Evolutionary conservation across 805 yeast genomes (phyloP).

Genomic region (Nakazawaea siamensis): DNA sequence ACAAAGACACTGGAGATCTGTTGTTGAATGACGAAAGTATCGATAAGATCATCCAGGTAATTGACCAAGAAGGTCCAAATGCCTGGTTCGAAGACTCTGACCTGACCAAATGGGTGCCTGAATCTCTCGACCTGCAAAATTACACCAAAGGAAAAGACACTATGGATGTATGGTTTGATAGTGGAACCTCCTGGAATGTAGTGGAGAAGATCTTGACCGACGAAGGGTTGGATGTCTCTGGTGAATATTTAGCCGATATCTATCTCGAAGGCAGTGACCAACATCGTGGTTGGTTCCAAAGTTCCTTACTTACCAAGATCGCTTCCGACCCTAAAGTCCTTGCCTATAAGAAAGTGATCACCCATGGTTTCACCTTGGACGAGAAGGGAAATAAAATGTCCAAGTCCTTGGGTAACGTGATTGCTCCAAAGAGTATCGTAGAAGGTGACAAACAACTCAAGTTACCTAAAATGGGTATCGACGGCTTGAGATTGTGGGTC

Average conservation of each 20-base stretch:
- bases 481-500: slow-evolving; percentile 85
- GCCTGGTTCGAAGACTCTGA: slow-evolving; percentile 69
- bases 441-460: slow-evolving; percentile 43
- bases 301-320: slow-evolving; percentile 75
- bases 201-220: slow-evolving; percentile 33
- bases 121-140: slow-evolving; percentile 29
- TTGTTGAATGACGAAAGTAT: slow-evolving; percentile 51
- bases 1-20: slow-evolving; percentile 52
- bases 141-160: slow-evolving; percentile 76
- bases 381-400: slow-evolving; percentile 88
- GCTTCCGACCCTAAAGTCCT: slow-evolving; percentile 27
- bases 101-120: slow-evolving; percentile 69
- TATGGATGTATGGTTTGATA: slow-evolving; percentile 99
- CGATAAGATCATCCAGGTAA: slow-evolving; percentile 44
- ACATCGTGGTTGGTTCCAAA: slow-evolving; percentile 99
- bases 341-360: slow-evolving; percentile 71
- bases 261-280: slow-evolving; percentile 97
- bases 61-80: slow-evolving; percentile 58
- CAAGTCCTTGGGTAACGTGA: slow-evolving; percentile 80
- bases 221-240: slow-evolving; percentile 22
- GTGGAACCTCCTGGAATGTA: slow-evolving; percentile 79
- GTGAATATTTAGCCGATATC: slow-evolving; percentile 60
- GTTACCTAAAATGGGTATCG: slow-evolving; percentile 70
- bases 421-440: slow-evolving; percentile 61
- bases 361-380: slow-evolving; percentile 93